These are phyloP conservation scores for Phytophthora ramorum DNA, from an alignment of 352 stramenopile genomes.

Conservation along the genomic window DNA sequence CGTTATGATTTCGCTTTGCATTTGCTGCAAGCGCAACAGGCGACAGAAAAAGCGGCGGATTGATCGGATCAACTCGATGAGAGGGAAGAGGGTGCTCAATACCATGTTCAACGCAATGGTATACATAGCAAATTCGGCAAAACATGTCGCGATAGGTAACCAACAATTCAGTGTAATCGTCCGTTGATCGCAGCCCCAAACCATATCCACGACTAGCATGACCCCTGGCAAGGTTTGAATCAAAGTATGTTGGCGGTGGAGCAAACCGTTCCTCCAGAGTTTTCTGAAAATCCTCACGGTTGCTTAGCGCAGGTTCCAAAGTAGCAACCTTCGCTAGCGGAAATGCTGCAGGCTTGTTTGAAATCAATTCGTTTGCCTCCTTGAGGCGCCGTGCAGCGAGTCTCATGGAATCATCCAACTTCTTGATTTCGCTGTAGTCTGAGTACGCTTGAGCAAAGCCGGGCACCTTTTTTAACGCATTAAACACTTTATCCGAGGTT, in stretches of 20 bases:
- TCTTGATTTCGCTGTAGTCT: slow-evolving; percentile 79
- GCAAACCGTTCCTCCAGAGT: slow-evolving; percentile 52
- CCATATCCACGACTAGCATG: slow-evolving; percentile 41
- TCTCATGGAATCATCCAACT: slow-evolving; percentile 52
- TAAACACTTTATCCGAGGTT: slow-evolving; percentile 63
- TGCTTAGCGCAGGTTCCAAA: slow-evolving; percentile 41
- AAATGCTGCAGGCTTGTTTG: slow-evolving; percentile 23
- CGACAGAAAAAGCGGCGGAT: slow-evolving; percentile 57
- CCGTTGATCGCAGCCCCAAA: slow-evolving; percentile 58
- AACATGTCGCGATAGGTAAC: slow-evolving; percentile 93
- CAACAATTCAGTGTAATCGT: slow-evolving; percentile 74
- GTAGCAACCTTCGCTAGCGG: slow-evolving; percentile 44
- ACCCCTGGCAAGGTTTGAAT: slow-evolving; percentile 63
- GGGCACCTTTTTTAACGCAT: slow-evolving; percentile 59
- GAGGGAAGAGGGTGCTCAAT: slow-evolving; percentile 79
- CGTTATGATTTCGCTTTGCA: slow-evolving; percentile 16
- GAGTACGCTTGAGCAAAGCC: slow-evolving; percentile 67
- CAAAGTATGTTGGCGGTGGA: slow-evolving; percentile 65
- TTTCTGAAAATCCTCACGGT: slow-evolving; percentile 13
- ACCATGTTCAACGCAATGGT: slow-evolving; percentile 92
- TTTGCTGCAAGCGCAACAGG: slow-evolving; percentile 36
- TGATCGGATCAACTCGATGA: slow-evolving; percentile 65
- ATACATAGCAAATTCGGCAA: slow-evolving; percentile 93
- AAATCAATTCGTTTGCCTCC: slow-evolving; percentile 50
- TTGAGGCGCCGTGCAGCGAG: slow-evolving; percentile 50